phyloP scores from a whole-genome alignment of 2,329 filamentous ascomycete species.

The Colletotrichum sp. region DNA sequence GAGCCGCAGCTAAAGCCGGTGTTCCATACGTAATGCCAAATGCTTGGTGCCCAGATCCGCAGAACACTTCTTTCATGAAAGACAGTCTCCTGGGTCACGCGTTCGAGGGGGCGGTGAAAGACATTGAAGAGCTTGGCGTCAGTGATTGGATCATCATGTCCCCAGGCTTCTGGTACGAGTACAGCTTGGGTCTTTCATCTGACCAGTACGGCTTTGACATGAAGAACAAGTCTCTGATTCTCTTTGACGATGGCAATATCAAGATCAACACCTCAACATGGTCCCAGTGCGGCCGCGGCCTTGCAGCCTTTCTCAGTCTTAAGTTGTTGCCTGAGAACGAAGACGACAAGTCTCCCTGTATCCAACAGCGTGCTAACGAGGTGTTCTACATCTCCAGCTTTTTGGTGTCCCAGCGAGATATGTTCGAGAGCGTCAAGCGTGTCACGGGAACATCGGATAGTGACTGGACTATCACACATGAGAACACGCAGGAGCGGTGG shows the following conservation, averaged over 20 bases:
- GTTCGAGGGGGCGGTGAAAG: constrained; percentile 27
- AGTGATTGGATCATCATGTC: constrained; percentile 36
- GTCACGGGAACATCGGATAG: constrained; percentile 60
- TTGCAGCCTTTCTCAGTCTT: constrained; percentile 44
- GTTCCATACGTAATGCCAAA: constrained; percentile 60
- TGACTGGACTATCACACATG: constrained; percentile 64
- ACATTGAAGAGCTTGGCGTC: constrained; percentile 42
- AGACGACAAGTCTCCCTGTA: constrained; percentile 11
- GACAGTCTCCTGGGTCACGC: constrained; percentile 5
- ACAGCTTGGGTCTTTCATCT: constrained; percentile 40
- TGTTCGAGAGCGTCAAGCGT: constrained; percentile 65
- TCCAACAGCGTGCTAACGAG: constrained; percentile 46
- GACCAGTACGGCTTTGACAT: constrained; percentile 55
- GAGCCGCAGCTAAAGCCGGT: constrained; percentile 54
- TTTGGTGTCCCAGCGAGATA: constrained; percentile 65
- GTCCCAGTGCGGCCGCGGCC: constrained; percentile 56
- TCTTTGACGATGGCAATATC: constrained; percentile 63
- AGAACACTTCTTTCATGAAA: not conserved
- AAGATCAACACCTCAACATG: constrained; percentile 65
- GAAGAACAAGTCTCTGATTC: constrained; percentile 39
- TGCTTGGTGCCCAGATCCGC: constrained; percentile 38
- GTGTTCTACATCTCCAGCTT: constrained; percentile 61
- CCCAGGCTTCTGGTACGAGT: constrained; percentile 61
- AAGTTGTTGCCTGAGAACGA: constrained; percentile 12
- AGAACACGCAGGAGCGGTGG: constrained; percentile 52